These are phyloP conservation scores for Aristolochia contorta DNA, from an alignment of 164 flowering plant species.

Conservation along the genomic window DNA sequence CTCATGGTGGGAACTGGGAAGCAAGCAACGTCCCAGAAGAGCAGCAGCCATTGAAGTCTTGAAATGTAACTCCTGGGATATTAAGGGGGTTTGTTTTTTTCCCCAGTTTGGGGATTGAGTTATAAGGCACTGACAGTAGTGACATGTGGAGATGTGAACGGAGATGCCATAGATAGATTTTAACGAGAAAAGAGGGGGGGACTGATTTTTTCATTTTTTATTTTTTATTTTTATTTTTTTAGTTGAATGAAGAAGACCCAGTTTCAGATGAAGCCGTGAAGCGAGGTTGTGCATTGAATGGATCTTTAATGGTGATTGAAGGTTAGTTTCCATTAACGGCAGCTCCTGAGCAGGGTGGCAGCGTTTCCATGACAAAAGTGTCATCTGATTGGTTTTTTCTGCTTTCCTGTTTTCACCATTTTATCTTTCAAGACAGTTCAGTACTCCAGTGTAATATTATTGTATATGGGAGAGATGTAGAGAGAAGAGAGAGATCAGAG, in stretches of 20 bases:
- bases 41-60: neutral
- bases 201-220: neutral
- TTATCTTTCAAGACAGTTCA: neutral
- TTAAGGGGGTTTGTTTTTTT: neutral
- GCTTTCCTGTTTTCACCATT: neutral
- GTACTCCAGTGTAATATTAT: too few relatives aligned
- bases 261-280: neutral
- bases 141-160: constrained; percentile 3
- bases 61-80: too few relatives aligned
- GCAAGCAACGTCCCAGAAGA: neutral
- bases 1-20: neutral
- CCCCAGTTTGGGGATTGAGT: neutral
- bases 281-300: neutral
- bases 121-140: neutral
- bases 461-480: neutral
- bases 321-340: constrained; percentile 1
- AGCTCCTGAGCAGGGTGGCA: constrained; percentile 7
- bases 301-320: neutral
- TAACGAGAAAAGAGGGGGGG: neutral
- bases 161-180: constrained; percentile 8
- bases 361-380: neutral
- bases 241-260: neutral
- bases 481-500: neutral
- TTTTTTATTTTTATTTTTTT: neutral
- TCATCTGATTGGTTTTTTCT: neutral